Evolutionary conservation across 1,139 yeast genomes (phyloP), one percentile per base, ranked within the genome.

Genomic region (Saccharomyces uvarum): DNA sequence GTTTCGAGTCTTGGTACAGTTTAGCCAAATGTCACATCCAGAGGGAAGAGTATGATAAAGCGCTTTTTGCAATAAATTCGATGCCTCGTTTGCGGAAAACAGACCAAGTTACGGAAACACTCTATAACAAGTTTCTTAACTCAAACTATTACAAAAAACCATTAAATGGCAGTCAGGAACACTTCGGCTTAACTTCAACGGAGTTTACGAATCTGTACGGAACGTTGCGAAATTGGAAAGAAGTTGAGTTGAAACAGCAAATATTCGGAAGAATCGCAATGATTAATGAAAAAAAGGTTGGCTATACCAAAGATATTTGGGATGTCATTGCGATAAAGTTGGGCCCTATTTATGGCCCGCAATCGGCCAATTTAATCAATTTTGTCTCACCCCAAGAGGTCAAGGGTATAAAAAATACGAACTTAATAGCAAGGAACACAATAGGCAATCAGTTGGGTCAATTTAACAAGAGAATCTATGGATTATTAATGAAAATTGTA

Each of bases 61-160:
- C 97, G 0, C 75, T 93, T 56, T 73, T 88, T 52, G 83, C 97
- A 0, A 77, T 91, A 61, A 93, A 93, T 68, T 87, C 97, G 5
- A 86, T 96, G 67, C 98, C 98, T 8, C 88, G 59, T 33, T 52
- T 67, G 48, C 61, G 61, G n/a, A 52, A 57, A 13, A 50, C 55
- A 16, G 69, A 66, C 53, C 58, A 54, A 29, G 52, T 56, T 27
- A 61, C 60, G 41, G 62, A 60, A 21, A 59, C 62, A 5, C 49
- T 59, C 46, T 57, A 55, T 48, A 55, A 53, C 46, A 59, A 57
- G 14, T 48, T 29, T 3, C 47, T 58, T 8, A 54, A 62, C 26
- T 58, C 54, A 14, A 57, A 58, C n/a, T 67, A 65, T 51, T 68
- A 68, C 51, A 57, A 54, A 50, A 62, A 61, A 33, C 72, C 72